Evolutionary conservation across 352 stramenopile genomes (phyloP).

Genomic region (Peronospora belbahrii): DNA sequence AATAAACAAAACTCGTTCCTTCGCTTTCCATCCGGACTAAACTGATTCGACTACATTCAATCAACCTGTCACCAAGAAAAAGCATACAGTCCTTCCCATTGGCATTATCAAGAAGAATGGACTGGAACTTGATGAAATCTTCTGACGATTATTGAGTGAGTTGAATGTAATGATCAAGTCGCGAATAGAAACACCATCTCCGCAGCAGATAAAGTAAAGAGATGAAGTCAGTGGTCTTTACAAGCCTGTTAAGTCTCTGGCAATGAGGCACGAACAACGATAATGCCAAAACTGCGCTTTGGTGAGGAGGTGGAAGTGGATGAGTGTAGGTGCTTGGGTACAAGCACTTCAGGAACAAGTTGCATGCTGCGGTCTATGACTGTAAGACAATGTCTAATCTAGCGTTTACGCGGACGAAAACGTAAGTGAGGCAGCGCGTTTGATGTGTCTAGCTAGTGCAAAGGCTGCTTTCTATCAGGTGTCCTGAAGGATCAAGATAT

Average conservation of each 20-base stretch:
- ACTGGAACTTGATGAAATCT: slow-evolving; percentile 89
- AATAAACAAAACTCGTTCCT: no score
- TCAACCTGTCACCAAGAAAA: no score
- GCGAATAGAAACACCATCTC: no score
- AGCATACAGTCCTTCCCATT: no score
- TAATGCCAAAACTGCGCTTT: slow-evolving; percentile 37
- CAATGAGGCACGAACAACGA: slow-evolving; percentile 47
- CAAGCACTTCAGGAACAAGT: slow-evolving; percentile 37
- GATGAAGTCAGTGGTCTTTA: slow-evolving; percentile 39
- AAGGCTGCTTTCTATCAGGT: slow-evolving; percentile 63
- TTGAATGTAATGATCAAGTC: slow-evolving; percentile 66
- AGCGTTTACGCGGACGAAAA: no score
- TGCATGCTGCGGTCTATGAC: slow-evolving; percentile 75
- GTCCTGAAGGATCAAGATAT: slow-evolving; percentile 85
- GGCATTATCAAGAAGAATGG: slow-evolving; percentile 90
- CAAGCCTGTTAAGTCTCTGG: slow-evolving; percentile 48
- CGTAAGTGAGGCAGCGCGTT: slow-evolving; percentile 61
- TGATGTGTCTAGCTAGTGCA: slow-evolving; percentile 69
- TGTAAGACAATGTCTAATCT: slow-evolving; percentile 70
- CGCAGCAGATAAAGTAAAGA: slow-evolving; percentile 19
- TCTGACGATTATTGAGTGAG: slow-evolving; percentile 82
- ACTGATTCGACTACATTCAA: no score
- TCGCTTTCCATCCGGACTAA: no score
- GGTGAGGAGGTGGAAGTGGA: slow-evolving; percentile 27
- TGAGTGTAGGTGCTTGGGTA: slow-evolving; percentile 17